phyloP scores from a whole-genome alignment of 2,329 filamentous ascomycete genomes.

The Neoscytalidium dimidiatum region DNA sequence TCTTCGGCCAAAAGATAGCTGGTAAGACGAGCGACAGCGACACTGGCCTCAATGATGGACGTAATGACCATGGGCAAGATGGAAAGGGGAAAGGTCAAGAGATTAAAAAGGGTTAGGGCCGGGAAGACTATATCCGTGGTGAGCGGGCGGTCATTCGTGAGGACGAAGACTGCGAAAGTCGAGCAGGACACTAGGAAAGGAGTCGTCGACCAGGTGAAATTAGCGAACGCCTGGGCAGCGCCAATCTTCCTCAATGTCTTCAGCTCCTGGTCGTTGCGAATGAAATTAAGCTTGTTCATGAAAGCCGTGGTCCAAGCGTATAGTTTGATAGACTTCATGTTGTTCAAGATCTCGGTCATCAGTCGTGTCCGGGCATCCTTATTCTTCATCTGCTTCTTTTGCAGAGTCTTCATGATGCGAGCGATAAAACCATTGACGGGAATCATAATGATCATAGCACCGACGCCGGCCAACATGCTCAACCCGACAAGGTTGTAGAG shows the following conservation, averaged over 20 bases:
- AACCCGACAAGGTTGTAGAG: slow-evolving; percentile 92
- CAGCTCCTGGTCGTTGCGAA: slow-evolving; percentile 92
- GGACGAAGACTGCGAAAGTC: slow-evolving; percentile 91
- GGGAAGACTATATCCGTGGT: slow-evolving; percentile 97
- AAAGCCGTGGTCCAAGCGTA: slow-evolving; percentile 98
- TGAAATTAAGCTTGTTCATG: slow-evolving; percentile 94
- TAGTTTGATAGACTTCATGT: slow-evolving; percentile 98
- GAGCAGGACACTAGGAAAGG: slow-evolving; percentile 97
- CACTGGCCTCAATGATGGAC: slow-evolving; percentile 91
- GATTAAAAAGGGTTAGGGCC: slow-evolving; percentile 88
- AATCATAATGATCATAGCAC: slow-evolving; percentile 96
- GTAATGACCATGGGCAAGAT: slow-evolving; percentile 98
- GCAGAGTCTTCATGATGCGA: slow-evolving; percentile 87
- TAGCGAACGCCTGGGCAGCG: slow-evolving; percentile 88
- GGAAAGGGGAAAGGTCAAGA: slow-evolving; percentile 91
- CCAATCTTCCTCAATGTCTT: slow-evolving; percentile 96
- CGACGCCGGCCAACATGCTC: slow-evolving; percentile 95
- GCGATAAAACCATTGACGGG: slow-evolving; percentile 93
- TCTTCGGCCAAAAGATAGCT: slow-evolving; percentile 86
- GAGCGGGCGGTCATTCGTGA: slow-evolving; percentile 77
- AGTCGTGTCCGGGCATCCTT: slow-evolving; percentile 91
- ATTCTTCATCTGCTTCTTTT: slow-evolving; percentile 98
- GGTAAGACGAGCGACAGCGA: slow-evolving; percentile 84
- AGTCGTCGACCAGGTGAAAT: slow-evolving; percentile 97
- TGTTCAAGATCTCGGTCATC: slow-evolving; percentile 97